Evolutionary conservation across 306 rosid genomes (phyloP).

Genomic region (Arachis hypogaea): DNA sequence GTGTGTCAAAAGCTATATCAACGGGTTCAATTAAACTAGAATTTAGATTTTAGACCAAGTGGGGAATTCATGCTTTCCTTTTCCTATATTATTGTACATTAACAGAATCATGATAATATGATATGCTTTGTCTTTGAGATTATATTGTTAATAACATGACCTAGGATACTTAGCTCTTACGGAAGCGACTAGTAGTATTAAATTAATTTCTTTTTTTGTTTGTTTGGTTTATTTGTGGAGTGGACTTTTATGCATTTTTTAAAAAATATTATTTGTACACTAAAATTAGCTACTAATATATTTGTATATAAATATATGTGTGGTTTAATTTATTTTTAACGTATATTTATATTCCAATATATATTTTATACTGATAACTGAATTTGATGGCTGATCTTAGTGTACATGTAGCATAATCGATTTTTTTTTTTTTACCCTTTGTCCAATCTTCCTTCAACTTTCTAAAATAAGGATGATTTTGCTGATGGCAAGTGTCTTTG

Average conservation of each 20-base stretch:
- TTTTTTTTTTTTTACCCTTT: background rate
- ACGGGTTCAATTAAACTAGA: constrained; percentile 42
- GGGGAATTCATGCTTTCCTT: constrained; percentile 43
- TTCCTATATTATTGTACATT: constrained; percentile 39
- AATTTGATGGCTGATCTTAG: too few species aligned
- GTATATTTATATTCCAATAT: too few species aligned
- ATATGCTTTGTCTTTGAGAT: constrained; percentile 38
- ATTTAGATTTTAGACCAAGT: constrained; percentile 36
- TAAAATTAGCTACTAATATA: too few species aligned
- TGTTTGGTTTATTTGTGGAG: constrained; percentile 23
- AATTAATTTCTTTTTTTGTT: too few species aligned
- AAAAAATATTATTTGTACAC: too few species aligned
- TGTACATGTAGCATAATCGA: too few species aligned
- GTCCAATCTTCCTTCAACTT: constrained; percentile 28
- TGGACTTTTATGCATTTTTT: constrained; percentile 36
- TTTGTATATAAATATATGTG: too few species aligned
- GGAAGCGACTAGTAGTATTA: constrained; percentile 39
- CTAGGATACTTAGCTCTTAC: constrained; percentile 51
- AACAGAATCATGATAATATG: constrained; percentile 39
- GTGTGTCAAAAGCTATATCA: constrained; percentile 46
- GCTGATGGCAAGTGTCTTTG: constrained; percentile 17
- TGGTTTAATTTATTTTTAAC: too few species aligned
- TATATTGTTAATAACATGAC: constrained; percentile 42
- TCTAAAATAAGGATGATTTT: constrained; percentile 31
- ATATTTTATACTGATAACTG: too few species aligned